These are phyloP conservation scores for Penicillium fimorum DNA, from an alignment of 495 filamentous ascomycete genomes.

Conservation along the genomic window DNA sequence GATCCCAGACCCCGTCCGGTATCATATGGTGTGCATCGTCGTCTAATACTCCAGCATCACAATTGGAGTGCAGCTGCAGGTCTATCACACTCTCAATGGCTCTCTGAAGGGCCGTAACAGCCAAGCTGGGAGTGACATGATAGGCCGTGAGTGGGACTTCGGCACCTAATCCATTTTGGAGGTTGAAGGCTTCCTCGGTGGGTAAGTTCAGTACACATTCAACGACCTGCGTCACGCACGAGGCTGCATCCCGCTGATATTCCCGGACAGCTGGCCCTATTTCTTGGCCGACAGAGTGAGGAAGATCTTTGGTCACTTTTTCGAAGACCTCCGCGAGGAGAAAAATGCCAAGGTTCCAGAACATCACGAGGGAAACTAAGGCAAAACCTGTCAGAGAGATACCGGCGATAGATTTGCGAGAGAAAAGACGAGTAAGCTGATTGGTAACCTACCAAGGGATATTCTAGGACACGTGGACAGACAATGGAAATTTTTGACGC, in stretches of 20 bases:
- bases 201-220: slow-evolving; percentile 13
- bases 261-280: not conserved
- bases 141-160: slow-evolving; percentile 22
- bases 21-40: not conserved
- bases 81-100: slow-evolving; percentile 19
- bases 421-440: no score
- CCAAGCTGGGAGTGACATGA: slow-evolving; percentile 26
- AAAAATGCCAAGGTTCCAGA: slow-evolving; percentile 24
- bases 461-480: slow-evolving; percentile 21
- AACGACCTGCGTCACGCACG: slow-evolving; percentile 9
- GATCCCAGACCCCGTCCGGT: slow-evolving; percentile 8
- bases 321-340: slow-evolving; percentile 15
- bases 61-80: not conserved
- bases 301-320: not conserved
- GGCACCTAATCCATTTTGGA: slow-evolving; percentile 21
- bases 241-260: slow-evolving; percentile 8
- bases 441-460: slow-evolving; percentile 17
- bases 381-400: not conserved
- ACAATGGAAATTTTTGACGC: slow-evolving; percentile 6
- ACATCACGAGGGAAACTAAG: slow-evolving; percentile 19
- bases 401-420: not conserved
- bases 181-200: slow-evolving; percentile 20
- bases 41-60: not conserved
- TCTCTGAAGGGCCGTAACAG: slow-evolving; percentile 20
- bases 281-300: not conserved